Conservation (phyloP, 257 asterid species). For the Voacanga thouarsii region DNA sequence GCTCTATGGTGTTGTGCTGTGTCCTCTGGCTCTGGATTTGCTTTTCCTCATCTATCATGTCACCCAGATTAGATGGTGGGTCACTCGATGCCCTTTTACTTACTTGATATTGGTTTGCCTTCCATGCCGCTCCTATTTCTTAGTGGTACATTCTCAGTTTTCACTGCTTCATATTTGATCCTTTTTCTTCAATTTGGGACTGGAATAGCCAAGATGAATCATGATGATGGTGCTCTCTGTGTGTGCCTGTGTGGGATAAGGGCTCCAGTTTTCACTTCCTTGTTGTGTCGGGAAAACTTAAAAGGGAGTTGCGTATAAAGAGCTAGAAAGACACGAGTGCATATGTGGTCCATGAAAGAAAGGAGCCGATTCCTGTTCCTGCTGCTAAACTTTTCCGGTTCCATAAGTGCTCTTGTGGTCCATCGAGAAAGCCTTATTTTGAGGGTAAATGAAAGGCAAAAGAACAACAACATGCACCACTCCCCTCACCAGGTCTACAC, state of each 20-base stretch:
- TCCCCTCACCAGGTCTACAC: background rate
- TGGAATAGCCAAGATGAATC: too few relatives aligned
- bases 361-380: background rate
- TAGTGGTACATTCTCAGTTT: background rate
- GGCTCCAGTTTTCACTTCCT: background rate
- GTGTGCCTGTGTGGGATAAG: too few relatives aligned
- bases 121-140: background rate
- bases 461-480: background rate
- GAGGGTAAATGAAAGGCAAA: background rate
- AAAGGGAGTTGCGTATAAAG: background rate
- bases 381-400: slow-evolving; percentile 5
- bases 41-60: background rate
- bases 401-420: slow-evolving; percentile 37
- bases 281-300: background rate
- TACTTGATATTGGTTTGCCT: background rate
- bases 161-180: too few relatives aligned
- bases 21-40: background rate
- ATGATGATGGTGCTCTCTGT: too few relatives aligned
- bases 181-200: too few relatives aligned
- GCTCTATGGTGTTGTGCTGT: background rate
- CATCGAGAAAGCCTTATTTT: slow-evolving; percentile 32
- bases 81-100: background rate
- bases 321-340: background rate
- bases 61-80: slow-evolving; percentile 1
- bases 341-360: slow-evolving; percentile 35